phyloP scores from a whole-genome alignment of 257 asterid species.

The Plantago elongata region DNA sequence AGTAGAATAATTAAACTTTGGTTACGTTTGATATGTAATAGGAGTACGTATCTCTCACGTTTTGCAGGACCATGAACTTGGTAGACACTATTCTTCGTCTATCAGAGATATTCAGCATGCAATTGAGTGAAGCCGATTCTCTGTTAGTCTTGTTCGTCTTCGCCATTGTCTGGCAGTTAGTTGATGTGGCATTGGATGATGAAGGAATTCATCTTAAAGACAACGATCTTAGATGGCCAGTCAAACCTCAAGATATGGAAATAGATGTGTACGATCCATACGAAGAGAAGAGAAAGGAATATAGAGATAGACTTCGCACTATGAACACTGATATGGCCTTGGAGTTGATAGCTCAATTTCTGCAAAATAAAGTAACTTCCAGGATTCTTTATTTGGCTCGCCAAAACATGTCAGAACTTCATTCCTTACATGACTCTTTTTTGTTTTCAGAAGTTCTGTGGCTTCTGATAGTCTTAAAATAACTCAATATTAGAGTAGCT shows the following conservation, averaged over 20 bases:
- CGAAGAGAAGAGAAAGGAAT: slow-evolving; percentile 47
- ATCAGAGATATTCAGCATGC: slow-evolving; percentile 49
- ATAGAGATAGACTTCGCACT: slow-evolving; percentile 45
- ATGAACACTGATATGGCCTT: slow-evolving; percentile 54
- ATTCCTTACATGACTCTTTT: slow-evolving; percentile 22
- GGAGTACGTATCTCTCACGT: slow-evolving; percentile 15
- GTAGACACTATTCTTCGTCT: slow-evolving; percentile 47
- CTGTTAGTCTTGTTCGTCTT: slow-evolving; percentile 59
- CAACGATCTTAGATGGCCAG: slow-evolving; percentile 59
- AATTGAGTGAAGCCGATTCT: slow-evolving; percentile 47
- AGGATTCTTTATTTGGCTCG: slow-evolving; percentile 90
- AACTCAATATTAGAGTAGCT: background rate
- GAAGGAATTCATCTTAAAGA: slow-evolving; percentile 75
- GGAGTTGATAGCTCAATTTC: slow-evolving; percentile 66
- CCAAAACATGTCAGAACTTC: slow-evolving; percentile 82
- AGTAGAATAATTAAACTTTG: no score
- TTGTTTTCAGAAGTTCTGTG: slow-evolving; percentile 11
- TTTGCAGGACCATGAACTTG: slow-evolving; percentile 63
- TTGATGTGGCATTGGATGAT: slow-evolving; percentile 78
- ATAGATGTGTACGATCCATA: slow-evolving; percentile 38
- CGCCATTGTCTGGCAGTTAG: slow-evolving; percentile 74
- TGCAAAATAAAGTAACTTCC: slow-evolving; percentile 71
- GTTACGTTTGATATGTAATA: slow-evolving; percentile 11
- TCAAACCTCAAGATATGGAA: slow-evolving; percentile 64
- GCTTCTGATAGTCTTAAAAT: background rate